Evolutionary conservation across 108 stramenopile species (phyloP), one percentile per base, ranked within the genome.

Genomic region (Parietichytrium sp.): DNA sequence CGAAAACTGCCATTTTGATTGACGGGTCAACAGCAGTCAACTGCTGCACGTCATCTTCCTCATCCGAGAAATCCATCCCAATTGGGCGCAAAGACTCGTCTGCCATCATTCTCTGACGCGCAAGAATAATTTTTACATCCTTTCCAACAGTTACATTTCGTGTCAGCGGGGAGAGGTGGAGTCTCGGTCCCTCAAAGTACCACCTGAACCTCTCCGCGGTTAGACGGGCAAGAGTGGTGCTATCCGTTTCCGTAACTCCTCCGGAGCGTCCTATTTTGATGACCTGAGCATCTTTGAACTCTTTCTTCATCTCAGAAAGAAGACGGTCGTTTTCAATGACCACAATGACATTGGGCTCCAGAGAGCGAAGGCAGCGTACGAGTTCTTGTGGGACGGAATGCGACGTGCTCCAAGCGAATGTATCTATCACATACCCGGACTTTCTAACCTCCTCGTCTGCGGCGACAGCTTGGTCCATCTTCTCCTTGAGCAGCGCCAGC

Each of bases 1-100:
- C 61, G 6, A 72, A 42, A 10, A 72, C 61, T 16, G 38, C 36
- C 15, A 10, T 23, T 42, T 72, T 42, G 29, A 72, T 13, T 6
- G 61, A 45, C 42, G 36, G 36, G 42, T 72, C 61, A 42, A 72
- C 61, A 27, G 61, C 45, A 8, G 61, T 72, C 61, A 72, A 45
- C 45, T 72, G 61, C 33, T 33, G 61, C 10, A 25, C 25, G 38
- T 72, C 38, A 2, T 72, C 45, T 1, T 33, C 61, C 23, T 72
- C 61, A 13, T 45, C 38, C 10, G 36, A 33, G 2, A 10, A 23
- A 25, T 72, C 61, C 33, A 45, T 45, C 38, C 61, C 61, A 27
- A 72, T 72, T 10, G 61, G 61, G 38, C 36, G 36, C 20, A 72
- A 45, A 10, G 61, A 72, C 33, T 33, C 36, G 25, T 72, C 61